These are phyloP conservation scores for Aquilaria sinensis DNA, from an alignment of 345 rosid species.

Conservation along the genomic window DNA sequence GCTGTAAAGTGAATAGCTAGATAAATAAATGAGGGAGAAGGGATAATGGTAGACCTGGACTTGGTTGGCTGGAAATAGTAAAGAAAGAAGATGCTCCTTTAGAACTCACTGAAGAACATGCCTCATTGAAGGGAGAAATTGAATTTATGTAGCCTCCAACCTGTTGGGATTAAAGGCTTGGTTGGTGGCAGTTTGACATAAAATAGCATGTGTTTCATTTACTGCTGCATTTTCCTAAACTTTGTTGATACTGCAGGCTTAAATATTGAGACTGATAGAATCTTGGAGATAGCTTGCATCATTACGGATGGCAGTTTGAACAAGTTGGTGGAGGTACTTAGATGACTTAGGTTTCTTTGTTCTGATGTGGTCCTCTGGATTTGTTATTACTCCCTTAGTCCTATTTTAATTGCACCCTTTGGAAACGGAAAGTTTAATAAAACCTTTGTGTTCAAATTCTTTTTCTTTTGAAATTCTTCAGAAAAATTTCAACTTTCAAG, in stretches of 20 bases:
- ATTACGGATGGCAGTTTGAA: slow-evolving; percentile 73
- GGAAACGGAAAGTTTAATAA: no score
- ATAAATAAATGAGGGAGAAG: no score
- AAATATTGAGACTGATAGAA: slow-evolving; percentile 68
- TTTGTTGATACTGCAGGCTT: slow-evolving; percentile 47
- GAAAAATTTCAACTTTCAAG: no score
- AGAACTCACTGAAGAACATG: not conserved
- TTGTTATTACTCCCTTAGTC: no score
- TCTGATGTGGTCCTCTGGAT: no score
- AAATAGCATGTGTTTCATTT: not conserved
- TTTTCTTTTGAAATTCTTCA: no score
- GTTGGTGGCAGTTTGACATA: not conserved
- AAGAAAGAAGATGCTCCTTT: no score
- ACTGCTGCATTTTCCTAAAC: slow-evolving; percentile 7
- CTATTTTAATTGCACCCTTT: no score
- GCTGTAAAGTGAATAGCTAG: no score
- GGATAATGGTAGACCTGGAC: no score
- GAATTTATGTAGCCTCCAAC: not conserved
- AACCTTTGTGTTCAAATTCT: no score
- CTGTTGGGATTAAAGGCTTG: not conserved
- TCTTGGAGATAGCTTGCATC: slow-evolving; percentile 93
- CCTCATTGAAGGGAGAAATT: not conserved
- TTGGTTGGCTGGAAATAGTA: no score
- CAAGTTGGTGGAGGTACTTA: slow-evolving; percentile 66
- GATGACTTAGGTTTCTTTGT: not conserved